Percentiles rank a stretch among this genome's conserved stretches.
These are phyloP conservation scores for Yamadazyma dendronema DNA, from an alignment of 1,139 yeast species.

Conservation along the genomic window DNA sequence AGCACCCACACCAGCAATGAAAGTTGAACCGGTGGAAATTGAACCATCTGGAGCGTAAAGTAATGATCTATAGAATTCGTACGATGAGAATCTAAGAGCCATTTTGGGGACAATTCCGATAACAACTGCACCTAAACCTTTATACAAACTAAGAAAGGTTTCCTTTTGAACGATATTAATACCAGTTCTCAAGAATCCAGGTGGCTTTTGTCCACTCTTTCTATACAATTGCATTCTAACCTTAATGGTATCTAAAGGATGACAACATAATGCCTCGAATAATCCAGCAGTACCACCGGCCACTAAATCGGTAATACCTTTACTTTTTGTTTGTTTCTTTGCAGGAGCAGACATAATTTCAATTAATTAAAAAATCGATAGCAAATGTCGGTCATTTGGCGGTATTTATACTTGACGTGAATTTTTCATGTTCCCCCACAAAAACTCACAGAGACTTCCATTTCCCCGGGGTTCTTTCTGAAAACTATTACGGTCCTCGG, in stretches of 20 bases:
- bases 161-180: slow-evolving; percentile 74
- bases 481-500: slow-evolving; percentile 4
- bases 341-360: slow-evolving; percentile 7
- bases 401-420: slow-evolving; percentile 5
- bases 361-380: neutral
- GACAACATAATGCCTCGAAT: slow-evolving; percentile 94
- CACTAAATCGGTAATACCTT: slow-evolving; percentile 67
- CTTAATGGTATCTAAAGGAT: slow-evolving; percentile 92
- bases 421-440: slow-evolving; percentile 16
- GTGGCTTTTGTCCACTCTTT: slow-evolving; percentile 63
- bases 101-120: slow-evolving; percentile 97
- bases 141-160: slow-evolving; percentile 82
- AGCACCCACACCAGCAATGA: slow-evolving; percentile 94
- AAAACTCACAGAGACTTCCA: slow-evolving; percentile 11
- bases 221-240: slow-evolving; percentile 92
- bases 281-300: slow-evolving; percentile 98
- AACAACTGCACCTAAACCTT: slow-evolving; percentile 95
- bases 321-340: slow-evolving; percentile 24
- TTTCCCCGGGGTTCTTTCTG: slow-evolving; percentile 14
- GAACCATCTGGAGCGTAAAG: slow-evolving; percentile 66
- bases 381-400: neutral
- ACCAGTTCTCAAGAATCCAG: slow-evolving; percentile 87
- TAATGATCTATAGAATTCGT: slow-evolving; percentile 78
- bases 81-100: slow-evolving; percentile 95
- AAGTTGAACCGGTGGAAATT: slow-evolving; percentile 70